Evolutionary conservation across 306 rosid genomes (phyloP), one percentile per base, ranked within the genome.

Genomic region (Psophocarpus tetragonolobus): DNA sequence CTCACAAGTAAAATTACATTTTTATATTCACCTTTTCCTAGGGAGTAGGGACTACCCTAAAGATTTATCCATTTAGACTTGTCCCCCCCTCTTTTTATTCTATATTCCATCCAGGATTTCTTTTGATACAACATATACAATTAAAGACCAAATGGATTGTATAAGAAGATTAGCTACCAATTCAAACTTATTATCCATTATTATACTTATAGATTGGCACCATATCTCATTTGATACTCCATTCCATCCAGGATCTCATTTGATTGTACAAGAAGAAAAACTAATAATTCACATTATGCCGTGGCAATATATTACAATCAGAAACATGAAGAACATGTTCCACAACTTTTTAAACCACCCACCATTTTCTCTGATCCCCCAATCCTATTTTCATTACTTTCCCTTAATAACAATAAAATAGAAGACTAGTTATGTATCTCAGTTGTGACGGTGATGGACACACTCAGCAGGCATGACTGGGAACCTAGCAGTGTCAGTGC

Each of bases 401-500:
- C 38, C 67, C 58, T 30, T 44, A 21, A 11, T 5, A 7, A 30
- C 6, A 12, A 14, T 10, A 13, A 41, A 13, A 23, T 2, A 29
- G 6, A 60, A 8, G 15, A 32, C 12, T 29, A 27, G 8, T 4
- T 5, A 45, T 48, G 4, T 4, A 10, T 5, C 1, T 66, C 35
- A 67, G 17, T 6, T 24, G 54, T 67, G 99, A 79, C 56, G 92
- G 84, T 92, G 96, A 85, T 91, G 97, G 8, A 87, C 82, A 83
- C 99, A 95, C 77, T 95, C 99, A 0, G 79, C 66, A 0, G 99
- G 99, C 0, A 73, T 63, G 2, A 74, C 80, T 0, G 97, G 90
- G 73, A 91, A 95, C 80, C 99, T 82, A 50, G 97, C 56, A 14
- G 79, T 76, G 72, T 95, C 98, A 5, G 82, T 18, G 77, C 99